Evolutionary conservation across 495 filamentous ascomycete species (phyloP), one percentile per base, ranked within the genome.

Genomic region (Melanomma pulvis-pyrius): DNA sequence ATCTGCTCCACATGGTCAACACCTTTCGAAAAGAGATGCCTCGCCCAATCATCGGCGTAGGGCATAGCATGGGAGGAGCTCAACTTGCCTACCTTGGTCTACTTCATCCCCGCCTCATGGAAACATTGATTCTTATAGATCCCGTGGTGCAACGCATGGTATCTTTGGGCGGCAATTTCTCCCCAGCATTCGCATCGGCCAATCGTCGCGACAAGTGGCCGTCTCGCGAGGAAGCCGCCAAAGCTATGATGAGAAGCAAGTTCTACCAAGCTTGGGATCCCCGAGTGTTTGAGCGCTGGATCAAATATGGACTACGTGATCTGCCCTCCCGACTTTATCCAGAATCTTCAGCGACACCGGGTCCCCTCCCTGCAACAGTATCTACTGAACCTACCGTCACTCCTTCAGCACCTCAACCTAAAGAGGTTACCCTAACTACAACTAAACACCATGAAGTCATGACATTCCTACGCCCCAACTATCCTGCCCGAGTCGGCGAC

Each of bases 1-100:
- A 98, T 77, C 83, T 97, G 12, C 82, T 96, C n/a, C 85, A 91
- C 69, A 82, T 96, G 73, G 82, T 94, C 77, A 97, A 97, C 77
- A 80, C 84, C 47, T 93, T 96, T 77, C 90, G 91, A 30, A 77
- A 81, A 8, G 77, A 90, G 61, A 96, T 98, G 90, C 87, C 90
- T 2, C 88, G 90, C 12, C 93, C 94, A 5, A 77, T 97, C n/a
- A 78, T 97, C 61, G 94, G 93, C 29, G 74, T 98, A 2, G 94
- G 94, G 22, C 94, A 98, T 77, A 93, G 90, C 74, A 89, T 92
- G 82, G 94, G 94, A 68, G 93, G 84, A 63, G 84, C 83, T 73
- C 83, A 90, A 55, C 83, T 92, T 66, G 73, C 75, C 48, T 80
- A 84, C 67, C 72, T 88, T 11, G 80, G 90, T 19, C 79, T 94